Percentiles rank a stretch among this genome's conserved stretches.
Conservation (phyloP, 495 filamentous ascomycete species). For the Diplogelasinospora grovesii region DNA sequence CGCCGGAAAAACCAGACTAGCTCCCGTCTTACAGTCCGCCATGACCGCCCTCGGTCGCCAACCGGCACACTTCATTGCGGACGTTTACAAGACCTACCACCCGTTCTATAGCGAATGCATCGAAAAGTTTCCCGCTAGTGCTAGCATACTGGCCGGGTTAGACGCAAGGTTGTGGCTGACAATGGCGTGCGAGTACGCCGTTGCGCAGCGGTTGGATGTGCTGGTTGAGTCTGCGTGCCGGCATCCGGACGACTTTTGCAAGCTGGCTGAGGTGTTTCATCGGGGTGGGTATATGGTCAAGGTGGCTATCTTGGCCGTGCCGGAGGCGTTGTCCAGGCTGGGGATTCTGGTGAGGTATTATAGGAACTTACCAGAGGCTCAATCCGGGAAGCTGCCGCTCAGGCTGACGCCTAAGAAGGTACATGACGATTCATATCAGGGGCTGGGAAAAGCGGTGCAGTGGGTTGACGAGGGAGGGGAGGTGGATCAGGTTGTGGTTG, state of each 20-base stretch:
- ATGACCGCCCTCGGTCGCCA: conserved; percentile 3
- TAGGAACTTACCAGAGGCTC: conserved; percentile 18
- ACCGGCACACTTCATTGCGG: conserved; percentile 33
- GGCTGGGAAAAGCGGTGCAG: conserved; percentile 19
- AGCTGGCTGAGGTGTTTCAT: conserved; percentile 19
- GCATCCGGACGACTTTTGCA: conserved; percentile 23
- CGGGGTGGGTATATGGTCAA: conserved; percentile 17
- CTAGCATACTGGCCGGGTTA: conserved; percentile 19
- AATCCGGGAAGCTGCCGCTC: conserved; percentile 17
- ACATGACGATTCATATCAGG: conserved; percentile 31
- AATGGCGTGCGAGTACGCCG: conserved; percentile 21
- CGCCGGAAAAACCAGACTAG: conserved; percentile 34
- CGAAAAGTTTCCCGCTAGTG: conserved; percentile 10
- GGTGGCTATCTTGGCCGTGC: conserved; percentile 30
- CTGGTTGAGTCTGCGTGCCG: conserved; percentile 32
- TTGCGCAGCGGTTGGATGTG: conserved; percentile 12
- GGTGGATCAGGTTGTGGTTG: conserved; percentile 20
- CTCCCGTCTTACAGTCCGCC: conserved; percentile 21
- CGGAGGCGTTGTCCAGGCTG: conserved; percentile 24
- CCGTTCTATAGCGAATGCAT: conserved; percentile 22
- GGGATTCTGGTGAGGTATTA: conserved; percentile 28
- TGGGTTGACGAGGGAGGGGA: conserved; percentile 23
- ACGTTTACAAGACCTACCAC: conserved; percentile 41
- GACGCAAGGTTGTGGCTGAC: conserved; percentile 31
- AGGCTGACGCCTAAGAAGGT: conserved; percentile 31